Evolutionary conservation across 176 grass and related monocot genomes (phyloP).

Genomic region (Hordeum marinum): DNA sequence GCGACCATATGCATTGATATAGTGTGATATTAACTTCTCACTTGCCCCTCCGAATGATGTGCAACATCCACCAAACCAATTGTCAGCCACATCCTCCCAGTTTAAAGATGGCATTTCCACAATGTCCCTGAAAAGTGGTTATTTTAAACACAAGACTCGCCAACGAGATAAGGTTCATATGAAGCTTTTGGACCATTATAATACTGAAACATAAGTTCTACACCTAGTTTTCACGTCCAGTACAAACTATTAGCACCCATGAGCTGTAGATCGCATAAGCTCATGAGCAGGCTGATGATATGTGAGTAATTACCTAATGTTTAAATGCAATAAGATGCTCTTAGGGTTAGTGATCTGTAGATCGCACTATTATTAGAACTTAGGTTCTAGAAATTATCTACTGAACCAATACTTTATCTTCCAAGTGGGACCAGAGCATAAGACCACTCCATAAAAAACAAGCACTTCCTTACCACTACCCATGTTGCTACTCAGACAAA

Average conservation of each 20-base stretch:
- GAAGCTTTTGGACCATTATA: not conserved
- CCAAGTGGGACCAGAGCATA: not conserved
- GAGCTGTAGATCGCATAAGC: not conserved
- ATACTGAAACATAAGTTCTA: not conserved
- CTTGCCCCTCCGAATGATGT: slow-evolving; percentile 77
- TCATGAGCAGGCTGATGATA: not conserved
- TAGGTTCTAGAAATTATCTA: not conserved
- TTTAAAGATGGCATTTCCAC: slow-evolving; percentile 86
- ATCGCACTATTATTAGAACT: not conserved
- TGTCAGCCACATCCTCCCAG: slow-evolving; percentile 89
- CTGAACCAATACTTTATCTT: not conserved
- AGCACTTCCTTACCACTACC: not conserved
- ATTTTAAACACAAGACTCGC: not conserved
- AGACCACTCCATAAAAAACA: not conserved
- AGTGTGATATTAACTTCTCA: slow-evolving; percentile 64
- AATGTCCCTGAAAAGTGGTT: slow-evolving; percentile 43
- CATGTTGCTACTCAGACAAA: not conserved
- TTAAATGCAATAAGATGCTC: not conserved
- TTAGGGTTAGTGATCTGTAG: not conserved
- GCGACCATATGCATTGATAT: slow-evolving; percentile 49
- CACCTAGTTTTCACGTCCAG: slow-evolving; percentile 2
- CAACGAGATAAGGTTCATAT: not conserved
- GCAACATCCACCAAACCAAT: slow-evolving; percentile 96
- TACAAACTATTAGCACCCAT: not conserved
- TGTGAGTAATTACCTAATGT: not conserved